Percentiles rank a stretch among this genome's conserved stretches.
These are phyloP conservation scores for Pestalotiopsis sp. DNA, from an alignment of 2,329 filamentous ascomycete genomes.

Conservation along the genomic window DNA sequence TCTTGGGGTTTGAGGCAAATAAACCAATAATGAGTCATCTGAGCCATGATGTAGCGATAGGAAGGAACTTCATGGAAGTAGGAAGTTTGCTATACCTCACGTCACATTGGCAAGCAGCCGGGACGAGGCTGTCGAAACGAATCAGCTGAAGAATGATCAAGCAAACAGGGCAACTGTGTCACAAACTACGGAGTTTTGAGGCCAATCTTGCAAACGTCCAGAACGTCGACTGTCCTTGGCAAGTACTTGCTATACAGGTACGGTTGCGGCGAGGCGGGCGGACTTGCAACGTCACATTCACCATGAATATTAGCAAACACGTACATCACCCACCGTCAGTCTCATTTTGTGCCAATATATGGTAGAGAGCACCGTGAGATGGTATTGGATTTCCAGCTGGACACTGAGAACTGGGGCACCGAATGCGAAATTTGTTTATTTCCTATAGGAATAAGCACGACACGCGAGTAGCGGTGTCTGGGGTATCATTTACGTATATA, in stretches of 20 bases:
- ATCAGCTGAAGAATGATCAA: background rate
- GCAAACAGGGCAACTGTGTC: background rate
- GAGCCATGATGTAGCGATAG: background rate
- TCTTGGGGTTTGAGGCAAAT: background rate
- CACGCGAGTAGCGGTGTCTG: background rate
- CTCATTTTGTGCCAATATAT: background rate
- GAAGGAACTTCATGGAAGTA: background rate
- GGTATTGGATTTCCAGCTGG: background rate
- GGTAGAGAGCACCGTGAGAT: background rate
- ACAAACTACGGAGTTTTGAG: background rate
- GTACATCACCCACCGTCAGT: no score
- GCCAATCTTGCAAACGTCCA: background rate
- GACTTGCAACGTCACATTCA: no score
- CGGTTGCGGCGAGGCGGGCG: no score
- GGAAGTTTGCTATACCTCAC: background rate
- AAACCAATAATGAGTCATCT: background rate
- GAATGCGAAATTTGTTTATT: background rate
- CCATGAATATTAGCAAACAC: no score
- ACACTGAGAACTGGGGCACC: background rate
- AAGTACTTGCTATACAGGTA: no score
- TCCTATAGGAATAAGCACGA: background rate
- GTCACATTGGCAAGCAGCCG: background rate
- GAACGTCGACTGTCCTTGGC: background rate
- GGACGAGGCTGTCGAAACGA: background rate
- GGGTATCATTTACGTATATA: conserved; percentile 8